A percentile compares a stretch with the other conserved stretches of the same genome.
Evolutionary conservation across 164 flowering plant genomes (phyloP).

Genomic region (Magnolia kwangsiensis): DNA sequence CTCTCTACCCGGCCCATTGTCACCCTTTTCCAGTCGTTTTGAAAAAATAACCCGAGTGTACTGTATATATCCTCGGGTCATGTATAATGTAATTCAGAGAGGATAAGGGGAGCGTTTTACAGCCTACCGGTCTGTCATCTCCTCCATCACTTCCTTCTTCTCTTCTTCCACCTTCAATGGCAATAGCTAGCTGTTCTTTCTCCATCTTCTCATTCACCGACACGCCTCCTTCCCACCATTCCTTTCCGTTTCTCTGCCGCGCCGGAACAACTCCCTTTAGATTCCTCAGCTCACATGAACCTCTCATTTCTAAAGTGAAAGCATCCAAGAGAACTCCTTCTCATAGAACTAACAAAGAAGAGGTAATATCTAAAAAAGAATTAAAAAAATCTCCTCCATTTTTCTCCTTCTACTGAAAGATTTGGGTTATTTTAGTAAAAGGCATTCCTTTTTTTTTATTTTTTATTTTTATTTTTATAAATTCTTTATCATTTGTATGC

Average conservation of each 20-base stretch:
- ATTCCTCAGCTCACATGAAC: background rate
- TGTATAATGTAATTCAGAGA: background rate
- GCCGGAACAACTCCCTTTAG: conserved; percentile 8
- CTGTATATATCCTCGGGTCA: too few species aligned
- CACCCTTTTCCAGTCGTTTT: too few species aligned
- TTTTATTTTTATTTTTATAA: background rate
- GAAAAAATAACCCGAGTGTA: too few species aligned
- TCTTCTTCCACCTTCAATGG: conserved; percentile 13
- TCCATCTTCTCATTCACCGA: conserved; percentile 7
- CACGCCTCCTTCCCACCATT: background rate
- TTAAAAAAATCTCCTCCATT: background rate
- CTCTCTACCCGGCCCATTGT: too few species aligned
- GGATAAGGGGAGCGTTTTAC: background rate
- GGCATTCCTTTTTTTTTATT: background rate
- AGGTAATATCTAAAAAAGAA: conserved; percentile 10
- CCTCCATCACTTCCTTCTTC: background rate
- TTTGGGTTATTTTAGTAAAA: too few species aligned
- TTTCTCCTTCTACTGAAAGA: background rate
- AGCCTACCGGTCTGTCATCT: background rate
- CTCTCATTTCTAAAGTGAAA: background rate
- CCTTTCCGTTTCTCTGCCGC: conserved; percentile 1
- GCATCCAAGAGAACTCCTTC: conserved; percentile 5
- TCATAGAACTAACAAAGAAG: conserved; percentile 10
- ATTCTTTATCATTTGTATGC: background rate
- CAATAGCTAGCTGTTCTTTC: conserved; percentile 15